Conservation (phyloP, 805 yeast species). For the Lipomyces lipofer region DNA sequence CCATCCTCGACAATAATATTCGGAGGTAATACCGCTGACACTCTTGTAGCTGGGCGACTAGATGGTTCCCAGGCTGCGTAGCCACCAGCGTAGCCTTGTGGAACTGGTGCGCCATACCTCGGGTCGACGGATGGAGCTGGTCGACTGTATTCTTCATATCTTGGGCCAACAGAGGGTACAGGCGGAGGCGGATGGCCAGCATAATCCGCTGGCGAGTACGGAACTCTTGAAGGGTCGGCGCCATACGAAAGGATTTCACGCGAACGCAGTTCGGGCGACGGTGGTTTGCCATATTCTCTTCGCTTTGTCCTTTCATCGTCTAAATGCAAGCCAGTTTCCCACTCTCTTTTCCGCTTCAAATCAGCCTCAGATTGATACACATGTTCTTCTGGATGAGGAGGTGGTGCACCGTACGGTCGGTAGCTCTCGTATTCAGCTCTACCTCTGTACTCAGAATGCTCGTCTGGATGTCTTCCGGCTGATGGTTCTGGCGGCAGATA, state of each 20-base stretch:
- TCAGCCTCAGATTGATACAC: constrained; percentile 8
- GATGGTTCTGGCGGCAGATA: neutral
- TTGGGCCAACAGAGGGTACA: neutral
- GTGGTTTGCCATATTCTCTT: no score
- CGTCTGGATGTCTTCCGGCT: neutral
- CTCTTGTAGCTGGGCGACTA: neutral
- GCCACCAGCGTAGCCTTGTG: neutral
- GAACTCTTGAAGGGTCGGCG: neutral
- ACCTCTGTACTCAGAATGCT: neutral
- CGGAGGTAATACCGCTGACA: constrained; percentile 9
- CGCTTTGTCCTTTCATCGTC: neutral
- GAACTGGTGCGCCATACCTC: neutral
- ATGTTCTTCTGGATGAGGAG: neutral
- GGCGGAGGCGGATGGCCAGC: neutral
- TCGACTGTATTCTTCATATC: neutral
- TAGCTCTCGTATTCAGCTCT: neutral
- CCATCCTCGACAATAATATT: constrained; percentile 17
- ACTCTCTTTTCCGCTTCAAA: constrained; percentile 11
- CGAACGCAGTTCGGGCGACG: neutral
- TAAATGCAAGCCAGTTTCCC: neutral
- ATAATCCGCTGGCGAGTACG: neutral
- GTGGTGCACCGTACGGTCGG: constrained; percentile 3
- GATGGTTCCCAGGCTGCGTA: neutral
- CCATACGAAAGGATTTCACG: neutral
- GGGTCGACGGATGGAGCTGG: neutral